These are phyloP conservation scores for Prunella vulgaris DNA, from an alignment of 257 asterid genomes.

Conservation along the genomic window DNA sequence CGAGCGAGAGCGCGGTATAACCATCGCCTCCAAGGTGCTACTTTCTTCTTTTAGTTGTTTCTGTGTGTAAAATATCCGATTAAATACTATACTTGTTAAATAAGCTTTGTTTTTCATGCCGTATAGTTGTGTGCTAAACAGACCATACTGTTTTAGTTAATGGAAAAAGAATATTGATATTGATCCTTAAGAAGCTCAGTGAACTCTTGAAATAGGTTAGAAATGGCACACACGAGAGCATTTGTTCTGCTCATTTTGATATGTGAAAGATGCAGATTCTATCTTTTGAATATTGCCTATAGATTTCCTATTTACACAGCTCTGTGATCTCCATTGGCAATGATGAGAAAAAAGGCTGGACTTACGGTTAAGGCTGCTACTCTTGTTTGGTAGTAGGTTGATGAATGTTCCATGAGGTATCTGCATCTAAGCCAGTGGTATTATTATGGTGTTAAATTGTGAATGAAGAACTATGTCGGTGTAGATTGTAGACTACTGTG, in stretches of 20 bases:
- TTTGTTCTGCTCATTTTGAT: not conserved
- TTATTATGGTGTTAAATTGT: no score
- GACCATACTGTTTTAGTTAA: not conserved
- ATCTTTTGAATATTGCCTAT: not conserved
- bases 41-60: not conserved
- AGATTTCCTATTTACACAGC: no score
- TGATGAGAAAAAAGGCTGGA: slow-evolving; percentile 96
- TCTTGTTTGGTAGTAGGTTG: slow-evolving; percentile 78
- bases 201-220: no score
- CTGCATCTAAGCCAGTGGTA: slow-evolving; percentile 64
- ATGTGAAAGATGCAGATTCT: not conserved
- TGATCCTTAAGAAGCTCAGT: no score
- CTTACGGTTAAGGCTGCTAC: slow-evolving; percentile 92
- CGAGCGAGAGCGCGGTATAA: slow-evolving; percentile 95
- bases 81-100: not conserved
- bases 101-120: not conserved
- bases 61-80: no score
- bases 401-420: slow-evolving; percentile 51
- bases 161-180: no score
- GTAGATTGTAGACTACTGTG: not conserved
- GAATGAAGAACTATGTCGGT: no score
- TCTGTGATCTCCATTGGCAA: slow-evolving; percentile 43
- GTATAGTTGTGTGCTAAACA: no score
- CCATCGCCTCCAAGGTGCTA: slow-evolving; percentile 85
- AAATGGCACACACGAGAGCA: no score